Evolutionary conservation across 202 grass and related monocot species (phyloP).

Genomic region (Brachypodium distachyon): DNA sequence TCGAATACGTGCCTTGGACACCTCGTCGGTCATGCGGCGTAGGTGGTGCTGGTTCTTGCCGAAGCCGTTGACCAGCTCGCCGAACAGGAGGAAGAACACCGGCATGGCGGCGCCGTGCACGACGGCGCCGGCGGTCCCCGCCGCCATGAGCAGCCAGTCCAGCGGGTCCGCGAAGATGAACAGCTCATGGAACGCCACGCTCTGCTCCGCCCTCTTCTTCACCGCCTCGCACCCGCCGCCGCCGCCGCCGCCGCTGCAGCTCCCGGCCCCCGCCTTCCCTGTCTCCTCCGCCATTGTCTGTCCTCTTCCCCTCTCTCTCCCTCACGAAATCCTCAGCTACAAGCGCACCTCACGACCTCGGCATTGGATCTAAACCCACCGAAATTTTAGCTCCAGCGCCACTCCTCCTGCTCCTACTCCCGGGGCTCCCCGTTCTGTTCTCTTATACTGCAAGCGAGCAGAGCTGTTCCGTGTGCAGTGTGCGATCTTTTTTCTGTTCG

Average conservation of each 20-base stretch:
- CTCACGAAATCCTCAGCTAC: not conserved
- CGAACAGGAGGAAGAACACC: constrained; percentile 68
- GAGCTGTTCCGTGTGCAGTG: not conserved
- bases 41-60: constrained; percentile 70
- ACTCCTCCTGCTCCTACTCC: constrained; percentile 5
- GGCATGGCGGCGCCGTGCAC: constrained; percentile 75
- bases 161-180: constrained; percentile 65
- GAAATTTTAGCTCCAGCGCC: not conserved
- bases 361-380: constrained; percentile 39
- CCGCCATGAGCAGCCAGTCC: constrained; percentile 65
- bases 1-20: constrained; percentile 47
- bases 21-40: constrained; percentile 73
- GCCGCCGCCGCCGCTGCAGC: constrained; percentile 2
- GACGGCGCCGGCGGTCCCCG: constrained; percentile 47
- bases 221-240: constrained; percentile 22
- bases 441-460: constrained; percentile 30
- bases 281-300: constrained; percentile 27
- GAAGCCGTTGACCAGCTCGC: constrained; percentile 74
- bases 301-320: not conserved
- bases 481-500: constrained; percentile 11
- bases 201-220: constrained; percentile 50
- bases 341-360: not conserved
- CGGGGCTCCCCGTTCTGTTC: constrained; percentile 13
- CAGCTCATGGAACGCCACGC: constrained; percentile 62
- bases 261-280: constrained; percentile 19